phyloP scores from a whole-genome alignment of 2,329 filamentous ascomycete species.

The Neonectria sp. region DNA sequence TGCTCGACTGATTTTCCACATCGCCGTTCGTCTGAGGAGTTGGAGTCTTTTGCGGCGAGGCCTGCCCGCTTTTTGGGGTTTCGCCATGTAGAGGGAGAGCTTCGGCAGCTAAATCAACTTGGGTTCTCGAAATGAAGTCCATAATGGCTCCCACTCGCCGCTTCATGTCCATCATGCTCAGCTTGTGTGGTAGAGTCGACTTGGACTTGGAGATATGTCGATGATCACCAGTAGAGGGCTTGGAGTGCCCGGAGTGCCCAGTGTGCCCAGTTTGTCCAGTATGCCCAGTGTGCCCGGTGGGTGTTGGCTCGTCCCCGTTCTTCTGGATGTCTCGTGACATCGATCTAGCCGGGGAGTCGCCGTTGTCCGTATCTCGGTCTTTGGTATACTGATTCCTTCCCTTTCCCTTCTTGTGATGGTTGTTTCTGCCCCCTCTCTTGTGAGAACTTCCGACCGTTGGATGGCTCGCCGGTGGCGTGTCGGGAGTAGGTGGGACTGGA shows the following conservation, averaged over 20 bases:
- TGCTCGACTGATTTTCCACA: conserved; percentile 40
- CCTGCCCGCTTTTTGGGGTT: conserved; percentile 55
- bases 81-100: conserved; percentile 62
- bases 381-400: conserved; percentile 89
- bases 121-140: conserved; percentile 90
- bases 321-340: conserved; percentile 65
- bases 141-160: conserved; percentile 87
- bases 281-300: conserved; percentile 47
- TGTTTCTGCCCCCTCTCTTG: conserved; percentile 73
- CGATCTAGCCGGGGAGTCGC: conserved; percentile 71
- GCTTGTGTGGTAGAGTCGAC: conserved; percentile 72
- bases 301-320: conserved; percentile 53
- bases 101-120: conserved; percentile 86
- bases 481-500: conserved; percentile 51
- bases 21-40: conserved; percentile 56
- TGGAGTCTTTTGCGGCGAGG: conserved; percentile 57
- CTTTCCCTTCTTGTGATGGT: conserved; percentile 76
- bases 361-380: conserved; percentile 74
- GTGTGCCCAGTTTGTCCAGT: not conserved
- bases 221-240: conserved; percentile 58
- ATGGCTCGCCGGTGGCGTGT: conserved; percentile 62
- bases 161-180: conserved; percentile 91
- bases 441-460: conserved; percentile 63
- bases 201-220: conserved; percentile 70
- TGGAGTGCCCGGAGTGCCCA: conserved; percentile 49